Percentiles rank a stretch among this genome's conserved stretches.
Conservation (phyloP, 106 monocot species). For the Platanthera guangdongensis region DNA sequence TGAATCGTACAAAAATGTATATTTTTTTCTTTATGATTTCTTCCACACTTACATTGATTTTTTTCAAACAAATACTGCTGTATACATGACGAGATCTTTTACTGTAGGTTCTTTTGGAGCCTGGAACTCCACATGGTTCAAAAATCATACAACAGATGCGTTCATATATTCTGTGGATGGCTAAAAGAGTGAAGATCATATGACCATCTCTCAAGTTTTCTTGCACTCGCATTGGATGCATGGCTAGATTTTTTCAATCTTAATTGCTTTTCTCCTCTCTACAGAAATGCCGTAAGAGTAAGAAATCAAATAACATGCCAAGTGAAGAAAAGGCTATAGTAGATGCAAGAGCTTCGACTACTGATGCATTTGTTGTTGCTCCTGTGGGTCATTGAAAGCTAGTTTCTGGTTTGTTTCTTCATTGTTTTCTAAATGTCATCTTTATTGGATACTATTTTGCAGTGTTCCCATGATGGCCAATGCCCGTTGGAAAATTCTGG, state of each 20-base stretch:
- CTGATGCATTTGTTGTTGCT: slow-evolving; percentile 83
- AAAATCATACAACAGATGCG: slow-evolving; percentile 87
- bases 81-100: not conserved
- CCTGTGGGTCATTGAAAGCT: slow-evolving; percentile 53
- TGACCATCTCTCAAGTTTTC: slow-evolving; percentile 4
- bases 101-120: slow-evolving; percentile 83
- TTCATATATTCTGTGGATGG: slow-evolving; percentile 93
- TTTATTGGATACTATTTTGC: slow-evolving; percentile 2
- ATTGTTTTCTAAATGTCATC: not conserved
- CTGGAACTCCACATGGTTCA: slow-evolving; percentile 96
- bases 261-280: slow-evolving; percentile 3
- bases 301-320: slow-evolving; percentile 17
- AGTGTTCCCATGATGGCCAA: slow-evolving; percentile 97
- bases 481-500: slow-evolving; percentile 76
- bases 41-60: not conserved
- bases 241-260: not conserved
- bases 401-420: not conserved
- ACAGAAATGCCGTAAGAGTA: slow-evolving; percentile 64
- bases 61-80: not conserved
- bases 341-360: slow-evolving; percentile 15
- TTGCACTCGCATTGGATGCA: not conserved
- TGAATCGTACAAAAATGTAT: too few species aligned
- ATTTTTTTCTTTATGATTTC: not conserved
- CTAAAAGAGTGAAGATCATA: slow-evolving; percentile 54
- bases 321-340: slow-evolving; percentile 32